These are phyloP conservation scores for Trametes elegans DNA, from an alignment of 768 basidiomycete genomes.

Conservation along the genomic window DNA sequence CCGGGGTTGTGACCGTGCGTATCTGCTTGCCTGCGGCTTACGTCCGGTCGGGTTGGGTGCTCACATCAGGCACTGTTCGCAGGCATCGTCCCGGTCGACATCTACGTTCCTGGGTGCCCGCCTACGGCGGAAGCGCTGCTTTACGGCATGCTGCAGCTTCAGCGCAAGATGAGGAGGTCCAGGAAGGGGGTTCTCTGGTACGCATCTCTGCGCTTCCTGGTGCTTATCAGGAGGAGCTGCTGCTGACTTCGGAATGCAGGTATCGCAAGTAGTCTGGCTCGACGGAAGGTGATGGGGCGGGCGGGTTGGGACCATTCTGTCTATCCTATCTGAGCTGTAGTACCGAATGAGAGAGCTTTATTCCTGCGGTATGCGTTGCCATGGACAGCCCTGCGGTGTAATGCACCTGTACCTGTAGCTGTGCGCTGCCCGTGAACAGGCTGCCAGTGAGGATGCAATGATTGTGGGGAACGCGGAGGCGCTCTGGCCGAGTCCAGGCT, in stretches of 20 bases:
- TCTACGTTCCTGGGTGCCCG: constrained; percentile 95
- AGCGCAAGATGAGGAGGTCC: constrained; percentile 92
- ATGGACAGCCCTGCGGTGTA: neutral
- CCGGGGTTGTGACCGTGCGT: constrained; percentile 92
- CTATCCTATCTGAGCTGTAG: constrained; percentile 1
- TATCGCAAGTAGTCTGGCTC: constrained; percentile 25
- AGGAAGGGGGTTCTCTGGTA: constrained; percentile 88
- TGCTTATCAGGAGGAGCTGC: neutral
- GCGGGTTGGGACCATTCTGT: constrained; percentile 6
- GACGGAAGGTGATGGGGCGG: constrained; percentile 13
- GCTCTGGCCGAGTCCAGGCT: neutral
- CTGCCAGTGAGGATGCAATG: neutral
- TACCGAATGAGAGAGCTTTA: constrained; percentile 6
- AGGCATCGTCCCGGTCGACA: constrained; percentile 98
- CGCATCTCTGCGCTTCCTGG: constrained; percentile 9
- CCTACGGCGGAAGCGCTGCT: constrained; percentile 96
- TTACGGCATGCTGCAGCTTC: constrained; percentile 95
- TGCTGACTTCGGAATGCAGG: constrained; percentile 13
- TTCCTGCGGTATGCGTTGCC: neutral
- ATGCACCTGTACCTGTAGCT: neutral
- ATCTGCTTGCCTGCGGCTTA: constrained; percentile 13
- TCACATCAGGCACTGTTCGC: constrained; percentile 8
- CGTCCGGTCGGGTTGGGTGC: neutral
- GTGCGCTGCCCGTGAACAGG: neutral
- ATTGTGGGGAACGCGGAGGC: neutral